Base-by-base conservation (phyloP, 495 filamentous ascomycete genomes). In the Daldinia caldariorum region DNA sequence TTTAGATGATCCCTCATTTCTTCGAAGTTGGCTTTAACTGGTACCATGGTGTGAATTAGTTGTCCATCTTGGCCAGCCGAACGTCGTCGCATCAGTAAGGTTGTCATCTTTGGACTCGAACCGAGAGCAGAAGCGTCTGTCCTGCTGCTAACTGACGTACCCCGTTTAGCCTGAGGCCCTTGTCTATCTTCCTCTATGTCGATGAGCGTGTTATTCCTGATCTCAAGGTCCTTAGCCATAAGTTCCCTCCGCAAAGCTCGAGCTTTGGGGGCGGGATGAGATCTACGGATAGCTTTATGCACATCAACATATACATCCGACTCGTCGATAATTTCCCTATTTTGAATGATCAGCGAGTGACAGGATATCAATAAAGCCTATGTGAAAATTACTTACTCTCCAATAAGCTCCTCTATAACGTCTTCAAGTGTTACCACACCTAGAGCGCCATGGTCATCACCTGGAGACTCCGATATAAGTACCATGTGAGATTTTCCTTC, bases 401-500 rank as follows among this genome's bases (percentile, higher is more conserved):
- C 95, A 77, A 99, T 98, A 38, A 99, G 82, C 77, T 99, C 95
- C 77, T 99, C 95, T 66, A 98, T 98, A 10, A 98, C 96, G 81
- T 99, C 95, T 79, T 99, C 95, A 3, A 99, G 81, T 0, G 95
- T 99, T 10, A 98, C 92, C 1, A 99, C 95, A 22, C 95, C 95
- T 14, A 97, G 81, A 1, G 94, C 93, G 39, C 95, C 95, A 65
- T 91, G 88, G 74, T 96, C 89, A 67, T 96, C 90, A 12, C 95
- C 93, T 2, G 95, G 95, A 63, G 84, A 89, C 70, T 97, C 91
- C 6, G 94, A 97, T 9, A 97, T 94, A 29, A 99, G 84, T 9
- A 98, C 94, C 96, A 99, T 98, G 79, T 99, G 95, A 9, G 93
- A 97, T 77, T 98, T 98, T 58, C 95, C 95, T 80, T 99, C 94